These are phyloP conservation scores for Silene vulgaris DNA, from an alignment of 179 eudicot species.

Conservation along the genomic window DNA sequence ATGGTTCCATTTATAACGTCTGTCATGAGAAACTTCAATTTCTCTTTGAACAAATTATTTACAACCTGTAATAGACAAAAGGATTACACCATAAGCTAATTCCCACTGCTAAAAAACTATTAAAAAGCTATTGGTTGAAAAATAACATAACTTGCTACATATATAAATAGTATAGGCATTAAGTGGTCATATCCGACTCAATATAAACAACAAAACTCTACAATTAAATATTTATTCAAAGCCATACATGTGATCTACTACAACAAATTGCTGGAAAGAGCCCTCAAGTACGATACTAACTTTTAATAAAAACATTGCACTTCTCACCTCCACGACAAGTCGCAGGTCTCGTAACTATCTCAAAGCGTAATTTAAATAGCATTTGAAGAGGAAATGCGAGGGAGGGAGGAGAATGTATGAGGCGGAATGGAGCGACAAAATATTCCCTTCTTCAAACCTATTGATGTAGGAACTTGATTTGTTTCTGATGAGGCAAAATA, in stretches of 20 bases:
- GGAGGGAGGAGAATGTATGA: too few relatives aligned
- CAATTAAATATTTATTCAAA: neutral
- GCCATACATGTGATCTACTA: too few relatives aligned
- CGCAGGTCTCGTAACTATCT: too few relatives aligned
- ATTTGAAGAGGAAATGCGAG: too few relatives aligned
- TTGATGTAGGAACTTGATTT: too few relatives aligned
- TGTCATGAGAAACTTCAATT: conserved; percentile 67
- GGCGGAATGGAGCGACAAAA: too few relatives aligned
- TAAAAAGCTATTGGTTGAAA: neutral
- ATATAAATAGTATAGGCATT: neutral
- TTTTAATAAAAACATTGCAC: too few relatives aligned
- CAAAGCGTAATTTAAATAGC: too few relatives aligned
- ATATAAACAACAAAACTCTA: neutral
- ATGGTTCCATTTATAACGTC: conserved; percentile 90
- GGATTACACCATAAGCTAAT: conserved; percentile 1
- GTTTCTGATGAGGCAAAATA: too few relatives aligned
- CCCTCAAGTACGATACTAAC: neutral
- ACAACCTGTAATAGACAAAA: conserved; percentile 42
- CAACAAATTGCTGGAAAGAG: neutral
- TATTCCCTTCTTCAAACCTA: too few relatives aligned
- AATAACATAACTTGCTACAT: neutral
- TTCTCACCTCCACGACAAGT: too few relatives aligned
- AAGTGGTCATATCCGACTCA: neutral
- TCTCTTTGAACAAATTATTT: conserved; percentile 88
- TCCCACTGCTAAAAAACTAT: neutral